Conservation (phyloP, 2,329 filamentous ascomycete genomes). For the Acrodontium crateriforme region DNA sequence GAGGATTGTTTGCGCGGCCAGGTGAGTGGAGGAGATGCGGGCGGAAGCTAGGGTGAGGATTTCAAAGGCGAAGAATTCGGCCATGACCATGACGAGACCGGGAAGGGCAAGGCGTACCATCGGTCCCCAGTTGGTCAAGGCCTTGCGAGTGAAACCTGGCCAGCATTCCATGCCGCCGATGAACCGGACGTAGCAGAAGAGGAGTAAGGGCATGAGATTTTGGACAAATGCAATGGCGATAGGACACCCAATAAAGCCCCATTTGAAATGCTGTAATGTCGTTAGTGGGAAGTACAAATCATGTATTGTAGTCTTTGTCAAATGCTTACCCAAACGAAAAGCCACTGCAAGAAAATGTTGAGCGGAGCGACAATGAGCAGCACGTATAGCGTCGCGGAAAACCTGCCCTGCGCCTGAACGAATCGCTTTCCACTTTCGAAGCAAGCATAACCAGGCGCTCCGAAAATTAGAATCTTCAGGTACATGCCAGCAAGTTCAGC, state of each 20-base stretch:
- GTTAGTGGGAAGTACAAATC: background rate
- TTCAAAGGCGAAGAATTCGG: slow-evolving; percentile 79
- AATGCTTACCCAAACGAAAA: slow-evolving; percentile 55
- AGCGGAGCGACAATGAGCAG: slow-evolving; percentile 70
- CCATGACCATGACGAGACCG: slow-evolving; percentile 85
- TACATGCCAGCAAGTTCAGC: slow-evolving; percentile 61
- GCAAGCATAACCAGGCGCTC: slow-evolving; percentile 59
- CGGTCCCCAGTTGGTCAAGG: slow-evolving; percentile 60
- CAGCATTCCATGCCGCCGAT: slow-evolving; percentile 63
- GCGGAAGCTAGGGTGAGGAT: slow-evolving; percentile 72
- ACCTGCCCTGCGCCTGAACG: slow-evolving; percentile 77
- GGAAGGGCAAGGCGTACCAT: slow-evolving; percentile 83
- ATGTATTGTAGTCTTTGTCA: too few species aligned
- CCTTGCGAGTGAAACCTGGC: slow-evolving; percentile 60
- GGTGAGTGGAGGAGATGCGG: slow-evolving; percentile 61
- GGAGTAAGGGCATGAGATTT: slow-evolving; percentile 56
- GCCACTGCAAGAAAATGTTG: slow-evolving; percentile 68
- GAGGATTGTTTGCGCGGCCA: slow-evolving; percentile 81
- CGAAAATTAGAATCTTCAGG: slow-evolving; percentile 53
- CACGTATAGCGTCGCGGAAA: slow-evolving; percentile 69
- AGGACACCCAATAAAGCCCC: slow-evolving; percentile 66
- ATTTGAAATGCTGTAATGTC: slow-evolving; percentile 30
- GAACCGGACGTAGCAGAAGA: slow-evolving; percentile 61
- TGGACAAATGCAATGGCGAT: slow-evolving; percentile 65
- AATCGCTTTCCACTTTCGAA: slow-evolving; percentile 77